Evolutionary conservation across 257 asterid genomes (phyloP).

Genomic region (Solanum sejunctum): DNA sequence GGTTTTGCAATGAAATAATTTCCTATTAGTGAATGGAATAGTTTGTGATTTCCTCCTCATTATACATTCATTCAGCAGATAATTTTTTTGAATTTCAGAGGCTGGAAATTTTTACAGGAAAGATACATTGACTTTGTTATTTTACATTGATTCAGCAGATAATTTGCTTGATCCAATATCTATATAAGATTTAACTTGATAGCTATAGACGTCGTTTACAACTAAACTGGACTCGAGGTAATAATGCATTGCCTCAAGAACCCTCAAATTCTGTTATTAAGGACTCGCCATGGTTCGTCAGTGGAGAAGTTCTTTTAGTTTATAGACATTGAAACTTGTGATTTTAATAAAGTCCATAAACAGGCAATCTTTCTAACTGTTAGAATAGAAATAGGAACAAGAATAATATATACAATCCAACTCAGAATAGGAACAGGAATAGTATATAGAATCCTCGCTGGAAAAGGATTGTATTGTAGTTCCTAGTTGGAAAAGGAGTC

Average conservation of each 20-base stretch:
- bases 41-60: background rate
- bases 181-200: background rate
- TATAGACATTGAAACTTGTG: background rate
- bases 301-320: background rate
- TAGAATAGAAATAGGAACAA: too few species aligned
- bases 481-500: too few species aligned
- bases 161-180: background rate
- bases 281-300: background rate
- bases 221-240: background rate
- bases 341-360: background rate
- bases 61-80: background rate
- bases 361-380: background rate
- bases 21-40: background rate
- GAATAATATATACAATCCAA: too few species aligned
- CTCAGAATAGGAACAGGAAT: too few species aligned
- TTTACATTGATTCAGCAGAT: background rate
- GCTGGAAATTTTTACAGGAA: background rate
- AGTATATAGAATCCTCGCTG: too few species aligned
- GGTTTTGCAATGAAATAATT: background rate
- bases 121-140: background rate
- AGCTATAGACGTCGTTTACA: background rate
- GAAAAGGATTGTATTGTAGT: too few species aligned
- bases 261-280: background rate
- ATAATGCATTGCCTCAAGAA: background rate
- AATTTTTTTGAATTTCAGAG: background rate